Base-by-base conservation (phyloP, 1,284 basidiomycete species). In the Neonothopanus nambi region DNA sequence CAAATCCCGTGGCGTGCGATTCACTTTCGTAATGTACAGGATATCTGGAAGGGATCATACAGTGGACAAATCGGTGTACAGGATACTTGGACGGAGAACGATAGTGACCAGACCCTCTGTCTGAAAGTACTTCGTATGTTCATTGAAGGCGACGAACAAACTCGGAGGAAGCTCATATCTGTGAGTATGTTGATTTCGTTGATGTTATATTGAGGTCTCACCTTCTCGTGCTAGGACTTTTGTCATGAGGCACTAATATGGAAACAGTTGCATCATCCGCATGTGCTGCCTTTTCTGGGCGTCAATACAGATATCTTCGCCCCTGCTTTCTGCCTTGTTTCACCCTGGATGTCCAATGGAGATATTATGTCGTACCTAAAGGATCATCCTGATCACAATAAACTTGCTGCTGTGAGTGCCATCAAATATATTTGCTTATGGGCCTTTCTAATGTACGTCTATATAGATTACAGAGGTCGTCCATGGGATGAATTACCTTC, bases 11-110 rank as follows among this genome's bases (percentile, higher is more conserved):
- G 21, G 15, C 23, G 28, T 5, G 20, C 3, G 13, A 37, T 30
- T 15, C 17, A 7, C 13, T 20, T 15, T 12, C 35, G n/a, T n/a
- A n/a, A n/a, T n/a, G n/a, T 9, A 13, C 38, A 58, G 57, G 57
- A 58, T 38, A 56, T 56, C 21, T 58, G 38, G 33, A 48, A 45
- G 21, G 57, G 57, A 13, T n/a, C n/a, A n/a, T 40, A 8, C 20
- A 17, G 6, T 40, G 38, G 6, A 40, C 6, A 6, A 17, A 40
- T n/a, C 9, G 35, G 9, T n/a, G n/a, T 9, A 11, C n/a, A 48
- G 47, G 47, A 48, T 38, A 40, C 39, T 13, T 48, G 47, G 47
- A 48, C 20, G 24, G 47, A 36, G 17, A 20, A 21, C 8, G 39
- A 3, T 21, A 21, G 18, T 21, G 33, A 21, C n/a, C 28, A 36